Conservation (phyloP, 1,284 basidiomycete genomes). For the Amylostereum chailletii region DNA sequence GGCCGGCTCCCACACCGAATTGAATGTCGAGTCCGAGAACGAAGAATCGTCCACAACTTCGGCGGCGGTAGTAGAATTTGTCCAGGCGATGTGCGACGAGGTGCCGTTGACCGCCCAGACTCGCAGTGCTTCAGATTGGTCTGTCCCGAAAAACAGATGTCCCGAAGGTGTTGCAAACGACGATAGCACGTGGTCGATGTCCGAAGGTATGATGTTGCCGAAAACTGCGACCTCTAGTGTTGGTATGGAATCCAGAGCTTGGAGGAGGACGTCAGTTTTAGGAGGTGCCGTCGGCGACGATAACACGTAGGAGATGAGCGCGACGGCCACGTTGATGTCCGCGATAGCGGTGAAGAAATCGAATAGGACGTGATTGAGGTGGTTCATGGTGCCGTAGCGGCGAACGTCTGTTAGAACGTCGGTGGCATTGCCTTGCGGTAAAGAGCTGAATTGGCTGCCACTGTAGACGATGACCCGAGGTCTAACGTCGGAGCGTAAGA, state of each 20-base stretch:
- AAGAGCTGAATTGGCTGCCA: constrained; percentile 39
- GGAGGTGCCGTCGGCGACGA: constrained; percentile 32
- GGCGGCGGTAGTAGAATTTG: constrained; percentile 39
- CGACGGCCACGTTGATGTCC: constrained; percentile 34
- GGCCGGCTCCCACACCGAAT: constrained; percentile 41
- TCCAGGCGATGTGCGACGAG: constrained; percentile 36
- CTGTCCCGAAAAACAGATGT: constrained; percentile 51
- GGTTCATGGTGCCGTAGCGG: constrained; percentile 43
- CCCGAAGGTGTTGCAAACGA: constrained; percentile 43
- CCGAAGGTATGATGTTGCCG: constrained; percentile 39
- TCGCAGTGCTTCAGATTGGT: constrained; percentile 35
- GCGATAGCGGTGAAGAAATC: constrained; percentile 48
- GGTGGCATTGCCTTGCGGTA: constrained; percentile 26
- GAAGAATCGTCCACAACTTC: constrained; percentile 40
- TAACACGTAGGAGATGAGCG: constrained; percentile 41
- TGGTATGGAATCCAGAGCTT: constrained; percentile 38
- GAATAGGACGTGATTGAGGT: constrained; percentile 49
- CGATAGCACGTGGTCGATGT: constrained; percentile 39
- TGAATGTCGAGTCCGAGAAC: constrained; percentile 34
- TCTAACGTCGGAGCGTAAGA: constrained; percentile 32
- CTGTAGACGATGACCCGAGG: constrained; percentile 41
- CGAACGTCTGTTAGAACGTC: constrained; percentile 33
- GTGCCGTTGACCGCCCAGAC: constrained; percentile 43
- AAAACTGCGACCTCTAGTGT: constrained; percentile 53
- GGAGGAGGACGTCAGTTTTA: constrained; percentile 27